These are phyloP conservation scores for Parsonsia alboflavescens DNA, from an alignment of 257 asterid species.

Conservation along the genomic window DNA sequence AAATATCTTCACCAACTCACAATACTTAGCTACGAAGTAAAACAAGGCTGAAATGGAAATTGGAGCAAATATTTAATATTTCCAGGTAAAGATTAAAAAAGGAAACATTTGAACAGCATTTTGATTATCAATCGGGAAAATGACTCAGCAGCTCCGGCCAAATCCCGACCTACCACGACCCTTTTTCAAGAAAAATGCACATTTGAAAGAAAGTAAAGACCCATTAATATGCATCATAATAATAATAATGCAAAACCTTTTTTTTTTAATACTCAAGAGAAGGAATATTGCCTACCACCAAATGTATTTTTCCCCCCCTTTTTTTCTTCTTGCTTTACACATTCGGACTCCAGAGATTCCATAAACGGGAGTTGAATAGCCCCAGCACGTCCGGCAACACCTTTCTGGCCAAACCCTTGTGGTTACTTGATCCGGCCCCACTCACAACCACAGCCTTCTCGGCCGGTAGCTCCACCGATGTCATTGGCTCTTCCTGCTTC, in stretches of 20 bases:
- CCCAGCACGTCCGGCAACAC: conserved; percentile 90
- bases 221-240: conserved; percentile 8
- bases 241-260: conserved; percentile 16
- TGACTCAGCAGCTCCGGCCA: conserved; percentile 3
- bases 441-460: conserved; percentile 19
- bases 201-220: conserved; percentile 5
- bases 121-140: conserved; percentile 9
- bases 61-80: background rate
- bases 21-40: conserved; percentile 42
- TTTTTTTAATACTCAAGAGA: conserved; percentile 20
- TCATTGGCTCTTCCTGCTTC: background rate
- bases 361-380: conserved; percentile 68
- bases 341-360: conserved; percentile 92
- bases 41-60: background rate
- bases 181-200: conserved; percentile 15
- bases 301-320: background rate
- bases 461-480: conserved; percentile 25
- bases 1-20: conserved; percentile 34
- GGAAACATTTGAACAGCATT: background rate
- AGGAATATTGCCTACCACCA: conserved; percentile 25
- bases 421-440: conserved; percentile 24
- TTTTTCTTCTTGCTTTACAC: conserved; percentile 22
- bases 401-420: conserved; percentile 68
- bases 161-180: conserved; percentile 1
- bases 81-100: background rate